Base-by-base conservation (phyloP, 345 rosid genomes). In the Physaria fendleri region DNA sequence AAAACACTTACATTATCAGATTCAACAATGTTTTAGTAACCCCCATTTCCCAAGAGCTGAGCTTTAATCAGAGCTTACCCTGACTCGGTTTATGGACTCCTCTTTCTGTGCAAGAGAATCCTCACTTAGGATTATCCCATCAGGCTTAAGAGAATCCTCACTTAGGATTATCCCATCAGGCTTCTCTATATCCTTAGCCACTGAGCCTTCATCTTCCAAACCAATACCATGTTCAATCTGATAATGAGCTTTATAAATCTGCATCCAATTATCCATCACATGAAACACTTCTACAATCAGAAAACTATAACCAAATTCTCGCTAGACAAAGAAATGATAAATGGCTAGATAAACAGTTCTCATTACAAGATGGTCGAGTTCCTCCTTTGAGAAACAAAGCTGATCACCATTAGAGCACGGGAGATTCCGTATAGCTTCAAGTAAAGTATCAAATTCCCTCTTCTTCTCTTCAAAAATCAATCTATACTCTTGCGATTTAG, bases 381-480 rank as follows among this genome's bases (percentile, higher is more conserved):
- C 97, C 75, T 83, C 85, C 72, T 79, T 92, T 6, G 95, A 76
- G 47, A 95, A 85, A 64, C 95, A 87, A 64, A 89, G 43, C 9
- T 49, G 64, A 5, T 38, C 63, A 61, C 43, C 62, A 14, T 1
- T 38, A 29, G 68, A 53, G 22, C 73, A 69, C 43, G 85, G 84
- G 64, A 85, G 79, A 69, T 78, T 85, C 55, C 90, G 82, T 82
- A 62, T 75, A 59, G 91, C 78, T 68, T 87, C 85, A 46, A 75
- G 86, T 56, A 93, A 68, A 22, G 88, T 83, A 54, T 81, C 90
- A 65, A 89, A 75, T 62, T 79, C 88, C 72, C 46, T 83, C 67
- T 39, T 93, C 74, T 85, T 93, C 59, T 71, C 92, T 47, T 73
- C 85, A 30, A 79, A 47, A 28, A 78, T 66, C 4, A 69, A 49